Evolutionary conservation across 768 basidiomycete species (phyloP).

Genomic region (Termitomyces sp.): DNA sequence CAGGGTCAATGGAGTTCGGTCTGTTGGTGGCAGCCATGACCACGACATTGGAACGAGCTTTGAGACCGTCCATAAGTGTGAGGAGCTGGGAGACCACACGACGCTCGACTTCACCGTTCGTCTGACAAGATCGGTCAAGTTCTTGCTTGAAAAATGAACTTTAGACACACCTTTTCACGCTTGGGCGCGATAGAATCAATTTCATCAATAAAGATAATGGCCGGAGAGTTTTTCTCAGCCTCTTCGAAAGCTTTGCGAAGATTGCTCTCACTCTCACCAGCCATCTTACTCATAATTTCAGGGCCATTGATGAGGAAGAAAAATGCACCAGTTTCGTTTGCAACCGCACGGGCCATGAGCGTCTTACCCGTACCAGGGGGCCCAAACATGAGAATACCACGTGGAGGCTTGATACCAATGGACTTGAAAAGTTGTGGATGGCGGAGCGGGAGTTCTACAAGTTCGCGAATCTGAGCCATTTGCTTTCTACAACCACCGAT

Average conservation of each 20-base stretch:
- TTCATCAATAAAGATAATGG: constrained; percentile 99
- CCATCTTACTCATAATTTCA: constrained; percentile 99
- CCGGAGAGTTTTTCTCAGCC: constrained; percentile 98
- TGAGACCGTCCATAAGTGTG: constrained; percentile 98
- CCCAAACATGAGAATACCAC: constrained; percentile 97
- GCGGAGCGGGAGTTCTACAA: constrained; percentile 95
- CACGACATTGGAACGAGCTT: constrained; percentile 97
- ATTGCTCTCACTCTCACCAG: constrained; percentile 97
- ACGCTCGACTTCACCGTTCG: constrained; percentile 99
- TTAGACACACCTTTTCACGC: constrained; percentile 80
- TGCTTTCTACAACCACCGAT: constrained; percentile 99
- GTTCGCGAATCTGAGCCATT: constrained; percentile 99
- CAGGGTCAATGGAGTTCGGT: constrained; percentile 99
- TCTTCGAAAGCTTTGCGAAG: constrained; percentile 98
- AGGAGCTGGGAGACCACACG: constrained; percentile 98
- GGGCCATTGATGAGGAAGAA: constrained; percentile 99
- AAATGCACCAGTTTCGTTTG: constrained; percentile 99
- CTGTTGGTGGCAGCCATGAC: constrained; percentile 99
- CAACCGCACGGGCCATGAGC: constrained; percentile 98
- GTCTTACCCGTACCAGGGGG: constrained; percentile 99
- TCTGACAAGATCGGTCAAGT: constrained; percentile 39
- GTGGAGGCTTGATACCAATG: constrained; percentile 99
- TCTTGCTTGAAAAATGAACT: not conserved
- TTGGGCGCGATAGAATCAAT: constrained; percentile 99
- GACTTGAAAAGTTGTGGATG: constrained; percentile 99